These are phyloP conservation scores for Castanospermum australe DNA, from an alignment of 306 rosid genomes.

Conservation along the genomic window DNA sequence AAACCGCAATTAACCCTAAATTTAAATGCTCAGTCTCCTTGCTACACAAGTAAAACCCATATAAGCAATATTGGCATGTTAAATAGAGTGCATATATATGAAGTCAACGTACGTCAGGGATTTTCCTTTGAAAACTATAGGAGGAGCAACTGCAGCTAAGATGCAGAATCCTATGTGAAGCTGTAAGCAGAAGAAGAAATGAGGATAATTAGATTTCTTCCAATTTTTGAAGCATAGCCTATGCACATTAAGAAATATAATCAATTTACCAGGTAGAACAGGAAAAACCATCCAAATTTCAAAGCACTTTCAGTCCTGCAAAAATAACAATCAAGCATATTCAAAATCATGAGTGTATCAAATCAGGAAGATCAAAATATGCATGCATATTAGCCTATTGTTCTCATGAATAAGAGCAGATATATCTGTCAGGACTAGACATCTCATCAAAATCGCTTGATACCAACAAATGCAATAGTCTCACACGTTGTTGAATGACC, in stretches of 20 bases:
- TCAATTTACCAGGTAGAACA: conserved; percentile 69
- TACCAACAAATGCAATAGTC: not conserved
- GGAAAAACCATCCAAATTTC: conserved; percentile 85
- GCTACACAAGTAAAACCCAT: not conserved
- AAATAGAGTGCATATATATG: not conserved
- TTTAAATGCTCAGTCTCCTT: not conserved
- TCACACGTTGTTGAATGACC: not conserved
- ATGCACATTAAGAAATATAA: not conserved
- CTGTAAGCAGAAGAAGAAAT: conserved; percentile 41
- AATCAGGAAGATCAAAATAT: not conserved
- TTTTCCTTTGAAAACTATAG: conserved; percentile 84
- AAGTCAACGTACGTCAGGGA: conserved; percentile 72
- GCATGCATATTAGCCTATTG: not conserved
- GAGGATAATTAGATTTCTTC: conserved; percentile 23
- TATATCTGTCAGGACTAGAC: not conserved
- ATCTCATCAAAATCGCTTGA: not conserved
- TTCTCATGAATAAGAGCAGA: not conserved
- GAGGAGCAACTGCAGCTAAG: conserved; percentile 93
- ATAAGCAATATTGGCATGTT: not conserved
- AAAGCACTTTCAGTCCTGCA: conserved; percentile 88
- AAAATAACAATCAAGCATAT: conserved; percentile 7
- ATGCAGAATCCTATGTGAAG: conserved; percentile 87
- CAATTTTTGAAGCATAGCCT: conserved; percentile 12
- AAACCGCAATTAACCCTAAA: too few relatives aligned
- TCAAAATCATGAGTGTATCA: conserved; percentile 14